Evolutionary conservation across 2,329 filamentous ascomycete species (phyloP), one percentile per base, ranked within the genome.

Genomic region (Apiospora malaysiana): DNA sequence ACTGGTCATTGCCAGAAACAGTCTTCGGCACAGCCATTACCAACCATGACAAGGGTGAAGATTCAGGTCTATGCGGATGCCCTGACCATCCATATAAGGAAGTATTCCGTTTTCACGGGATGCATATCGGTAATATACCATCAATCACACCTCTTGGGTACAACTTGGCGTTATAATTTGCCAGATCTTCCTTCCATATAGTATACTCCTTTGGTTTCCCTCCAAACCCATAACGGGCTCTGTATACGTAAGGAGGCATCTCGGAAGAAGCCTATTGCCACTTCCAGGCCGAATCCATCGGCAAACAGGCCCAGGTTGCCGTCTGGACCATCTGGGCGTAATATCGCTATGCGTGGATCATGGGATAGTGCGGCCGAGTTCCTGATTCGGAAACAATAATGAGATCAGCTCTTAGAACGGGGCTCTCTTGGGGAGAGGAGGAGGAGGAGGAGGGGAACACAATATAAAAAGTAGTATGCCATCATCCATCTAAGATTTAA

Each of bases 261-360:
- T 40, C 56, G 56, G 56, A 63, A 63, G 18, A 63, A 63, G 56
- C 32, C 32, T 63, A n/a, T 40, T n/a, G 27, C 32, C 56, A 27
- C 32, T 63, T 63, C 56, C 8, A 23, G 56, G 32, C n/a, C 32
- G 56, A 37, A 40, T 21, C 56, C 40, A 46, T 43, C 65, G 65
- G 65, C 16, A 67, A 67, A 25, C 16, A 67, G 65, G 65, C 65
- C 65, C 65, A 67, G n/a, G n/a, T 45, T 67, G 3, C 65, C 65
- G 65, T 45, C 40, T 43, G 65, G 65, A 18, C 65, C 40, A 46
- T 43, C 42, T 67, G 40, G 65, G 25, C 23, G 23, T n/a, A 67
- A 46, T 46, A 67, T 43, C 18, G 65, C 42, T 42, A 46, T 67
- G 12, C 14, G 43, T 45, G 65, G 65, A 32, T 18, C 40, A 67